A percentile compares a stretch with the other conserved stretches of the same genome.
phyloP scores from a whole-genome alignment of 2,329 filamentous ascomycete species.

The Pseudogymnoascus sp. region DNA sequence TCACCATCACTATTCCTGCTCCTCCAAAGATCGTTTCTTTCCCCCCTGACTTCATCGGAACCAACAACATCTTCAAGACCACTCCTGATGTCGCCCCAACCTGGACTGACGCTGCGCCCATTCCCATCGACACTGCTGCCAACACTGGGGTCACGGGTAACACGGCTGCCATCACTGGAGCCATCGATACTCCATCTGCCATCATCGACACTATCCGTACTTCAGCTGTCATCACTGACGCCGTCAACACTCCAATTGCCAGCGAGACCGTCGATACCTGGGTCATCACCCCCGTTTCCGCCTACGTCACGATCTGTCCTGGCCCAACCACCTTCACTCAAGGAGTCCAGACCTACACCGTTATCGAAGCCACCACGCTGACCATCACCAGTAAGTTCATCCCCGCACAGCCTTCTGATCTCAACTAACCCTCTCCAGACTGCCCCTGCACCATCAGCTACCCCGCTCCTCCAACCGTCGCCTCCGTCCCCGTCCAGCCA shows the following conservation, averaged over 20 bases:
- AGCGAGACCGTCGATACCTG: neutral
- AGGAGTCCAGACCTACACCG: slow-evolving; percentile 39
- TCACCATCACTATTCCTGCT: slow-evolving; percentile 37
- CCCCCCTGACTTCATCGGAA: slow-evolving; percentile 37
- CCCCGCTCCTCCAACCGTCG: slow-evolving; percentile 6
- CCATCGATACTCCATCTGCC: slow-evolving; percentile 8
- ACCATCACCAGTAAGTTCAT: slow-evolving; percentile 31
- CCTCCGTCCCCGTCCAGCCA: neutral
- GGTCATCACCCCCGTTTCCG: slow-evolving; percentile 29
- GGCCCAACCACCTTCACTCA: slow-evolving; percentile 38
- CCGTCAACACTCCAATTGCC: neutral
- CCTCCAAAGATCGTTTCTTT: slow-evolving; percentile 30
- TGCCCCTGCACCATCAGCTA: slow-evolving; percentile 31
- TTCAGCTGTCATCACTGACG: slow-evolving; percentile 19
- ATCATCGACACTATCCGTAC: slow-evolving; percentile 14
- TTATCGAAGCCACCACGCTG: slow-evolving; percentile 39
- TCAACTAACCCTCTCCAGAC: slow-evolving; percentile 14
- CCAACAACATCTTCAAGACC: slow-evolving; percentile 16
- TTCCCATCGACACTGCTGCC: slow-evolving; percentile 16
- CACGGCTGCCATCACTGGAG: slow-evolving; percentile 10
- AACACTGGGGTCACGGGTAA: neutral
- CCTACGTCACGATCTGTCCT: slow-evolving; percentile 45
- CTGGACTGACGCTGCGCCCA: slow-evolving; percentile 43
- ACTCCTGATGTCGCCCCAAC: slow-evolving; percentile 44
- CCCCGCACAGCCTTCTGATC: neutral